A percentile compares a stretch with the other conserved stretches of the same genome.
Conservation (phyloP, 352 stramenopile species). For the Pythium coloratum region DNA sequence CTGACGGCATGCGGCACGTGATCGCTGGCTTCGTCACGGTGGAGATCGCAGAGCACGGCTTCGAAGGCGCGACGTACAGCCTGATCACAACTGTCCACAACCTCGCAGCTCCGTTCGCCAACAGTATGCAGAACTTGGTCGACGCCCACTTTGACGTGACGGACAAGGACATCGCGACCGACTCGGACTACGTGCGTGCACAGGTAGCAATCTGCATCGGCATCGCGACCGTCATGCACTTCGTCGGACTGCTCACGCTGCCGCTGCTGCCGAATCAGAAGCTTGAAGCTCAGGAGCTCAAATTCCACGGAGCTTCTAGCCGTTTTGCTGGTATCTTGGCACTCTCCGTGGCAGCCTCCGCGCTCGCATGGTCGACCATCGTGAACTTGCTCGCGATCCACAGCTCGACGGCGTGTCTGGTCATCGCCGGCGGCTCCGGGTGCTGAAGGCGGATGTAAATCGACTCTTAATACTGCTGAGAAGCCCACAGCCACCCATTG, state of each 20-base stretch:
- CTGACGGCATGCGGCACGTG: conserved; percentile 62
- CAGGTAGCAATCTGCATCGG: conserved; percentile 58
- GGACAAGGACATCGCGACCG: conserved; percentile 54
- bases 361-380: conserved; percentile 50
- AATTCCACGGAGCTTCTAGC: conserved; percentile 51
- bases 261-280: conserved; percentile 65
- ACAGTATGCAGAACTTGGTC: conserved; percentile 54
- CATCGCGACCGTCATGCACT: conserved; percentile 49
- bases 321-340: conserved; percentile 38
- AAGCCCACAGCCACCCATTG: neutral
- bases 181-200: conserved; percentile 56
- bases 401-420: conserved; percentile 58
- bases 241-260: conserved; percentile 48
- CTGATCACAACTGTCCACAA: conserved; percentile 72
- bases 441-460: conserved; percentile 28
- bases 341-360: conserved; percentile 38
- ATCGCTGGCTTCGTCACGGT: conserved; percentile 63
- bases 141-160: conserved; percentile 58
- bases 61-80: conserved; percentile 65
- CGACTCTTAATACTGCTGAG: neutral
- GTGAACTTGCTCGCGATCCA: conserved; percentile 67
- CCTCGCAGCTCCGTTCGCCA: conserved; percentile 52
- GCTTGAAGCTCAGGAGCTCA: conserved; percentile 57
- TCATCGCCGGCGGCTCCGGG: conserved; percentile 55
- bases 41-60: conserved; percentile 71